Evolutionary conservation across 2,329 filamentous ascomycete species (phyloP), one percentile per base, ranked within the genome.

Genomic region (Tolypocladium ophioglossoides): DNA sequence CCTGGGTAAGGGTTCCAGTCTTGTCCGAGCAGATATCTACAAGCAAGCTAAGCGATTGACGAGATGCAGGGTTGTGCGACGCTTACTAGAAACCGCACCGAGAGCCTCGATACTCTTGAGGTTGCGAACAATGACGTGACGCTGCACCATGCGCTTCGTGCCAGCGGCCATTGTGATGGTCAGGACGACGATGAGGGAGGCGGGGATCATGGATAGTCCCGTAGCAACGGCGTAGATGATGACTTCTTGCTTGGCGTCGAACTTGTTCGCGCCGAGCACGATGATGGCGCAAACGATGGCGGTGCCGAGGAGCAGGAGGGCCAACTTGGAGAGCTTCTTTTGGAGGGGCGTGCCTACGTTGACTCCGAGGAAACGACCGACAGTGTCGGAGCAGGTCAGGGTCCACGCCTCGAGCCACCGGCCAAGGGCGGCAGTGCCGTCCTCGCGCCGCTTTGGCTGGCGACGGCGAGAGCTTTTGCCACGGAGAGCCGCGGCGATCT

Each of bases 281-380:
- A 76, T 75, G 54, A 76, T 68, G 27, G 71, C 72, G 51, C 74
- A 72, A 52, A 76, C 55, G 38, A 75, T 62, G 47, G 73, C 85
- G 37, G 84, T 78, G 50, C 75, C 80, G 61, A 89, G 86, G 2
- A 89, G 78, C 2, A 84, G 68, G 30, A 87, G 77, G 7, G 85
- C 86, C 54, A 89, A 79, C 67, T 86, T 84, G 62, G 82, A 85
- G 50, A 89, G 71, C 65, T 85, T 87, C 60, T 78, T 79, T 66
- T 87, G 84, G 35, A 89, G 73, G 1, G 86, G 86, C 14, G 85
- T 89, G 40, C 85, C 85, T 35, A 82, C 70, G 40, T 68, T 70
- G 56, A 74, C 65, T 50, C 73, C 78, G 52, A 80, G 77, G 63
- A 79, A 74, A 57, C 74, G 68, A 22, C 72, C 72, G 50, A 69